Percentiles rank a stretch among this genome's conserved stretches.
phyloP scores from a whole-genome alignment of 2,329 filamentous ascomycete genomes.

The Chaetomiaceae sp. region DNA sequence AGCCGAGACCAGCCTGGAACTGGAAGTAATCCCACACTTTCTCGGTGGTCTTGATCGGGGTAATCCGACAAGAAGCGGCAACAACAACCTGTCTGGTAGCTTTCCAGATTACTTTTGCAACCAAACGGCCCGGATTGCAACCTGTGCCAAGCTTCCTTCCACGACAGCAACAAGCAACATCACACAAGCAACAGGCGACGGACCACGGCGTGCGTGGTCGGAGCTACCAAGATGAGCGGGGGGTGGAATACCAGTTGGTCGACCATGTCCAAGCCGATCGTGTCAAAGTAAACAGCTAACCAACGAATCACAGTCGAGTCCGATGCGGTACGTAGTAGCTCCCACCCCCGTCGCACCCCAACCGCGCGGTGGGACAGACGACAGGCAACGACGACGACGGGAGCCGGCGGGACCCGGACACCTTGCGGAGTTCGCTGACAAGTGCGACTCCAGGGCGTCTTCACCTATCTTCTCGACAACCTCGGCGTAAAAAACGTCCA shows the following conservation, averaged over 20 bases:
- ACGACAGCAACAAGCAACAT: no score
- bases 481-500: conserved; percentile 91
- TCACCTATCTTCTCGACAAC: conserved; percentile 88
- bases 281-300: conserved; percentile 18
- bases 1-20: no score
- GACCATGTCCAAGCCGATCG: background rate
- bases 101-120: no score
- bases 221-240: conserved; percentile 29
- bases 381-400: background rate
- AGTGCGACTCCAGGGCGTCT: conserved; percentile 65
- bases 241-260: conserved; percentile 86
- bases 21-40: no score
- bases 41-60: no score
- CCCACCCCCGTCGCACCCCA: background rate
- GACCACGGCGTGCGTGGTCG: background rate
- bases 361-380: conserved; percentile 13
- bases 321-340: conserved; percentile 66
- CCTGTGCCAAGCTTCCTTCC: no score
- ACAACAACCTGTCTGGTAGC: no score
- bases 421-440: conserved; percentile 31
- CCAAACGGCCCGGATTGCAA: no score
- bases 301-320: conserved; percentile 63
- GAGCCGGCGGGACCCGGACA: background rate
- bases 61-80: no score
- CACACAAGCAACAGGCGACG: background rate